Percentiles rank a stretch among this genome's conserved stretches.
Evolutionary conservation across 805 yeast species (phyloP).

Genomic region (Kuraishia piskuri): DNA sequence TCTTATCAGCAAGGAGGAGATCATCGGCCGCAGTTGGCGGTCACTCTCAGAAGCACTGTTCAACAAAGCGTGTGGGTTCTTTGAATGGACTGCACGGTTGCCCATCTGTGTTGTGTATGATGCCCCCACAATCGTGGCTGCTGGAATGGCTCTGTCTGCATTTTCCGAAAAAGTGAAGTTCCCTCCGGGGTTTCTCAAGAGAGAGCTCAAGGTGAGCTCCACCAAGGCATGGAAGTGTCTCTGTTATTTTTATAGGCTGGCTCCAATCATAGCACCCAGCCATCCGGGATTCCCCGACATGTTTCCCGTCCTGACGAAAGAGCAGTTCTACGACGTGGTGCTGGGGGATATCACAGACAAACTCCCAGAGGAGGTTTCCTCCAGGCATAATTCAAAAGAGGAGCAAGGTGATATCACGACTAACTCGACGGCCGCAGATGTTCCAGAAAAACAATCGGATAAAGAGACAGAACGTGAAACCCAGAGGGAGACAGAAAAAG

Average conservation of each 20-base stretch:
- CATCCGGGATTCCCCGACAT: constrained; percentile 17
- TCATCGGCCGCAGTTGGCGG: constrained; percentile 9
- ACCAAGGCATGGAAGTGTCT: constrained; percentile 15
- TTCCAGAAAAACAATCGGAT: not conserved
- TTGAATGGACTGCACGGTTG: constrained; percentile 18
- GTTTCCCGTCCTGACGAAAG: constrained; percentile 12
- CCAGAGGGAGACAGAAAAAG: not conserved
- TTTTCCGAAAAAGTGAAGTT: constrained; percentile 11
- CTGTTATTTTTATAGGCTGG: constrained; percentile 11
- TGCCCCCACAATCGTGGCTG: constrained; percentile 14
- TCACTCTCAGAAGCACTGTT: constrained; percentile 10
- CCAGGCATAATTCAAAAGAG: no score
- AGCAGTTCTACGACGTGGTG: constrained; percentile 4
- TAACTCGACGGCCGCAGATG: no score
- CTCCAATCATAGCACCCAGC: constrained; percentile 8
- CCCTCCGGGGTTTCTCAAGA: constrained; percentile 10
- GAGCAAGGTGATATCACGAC: no score
- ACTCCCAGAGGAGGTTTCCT: not conserved
- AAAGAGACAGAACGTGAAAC: not conserved
- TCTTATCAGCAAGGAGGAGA: constrained; percentile 6
- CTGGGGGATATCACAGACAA: not conserved
- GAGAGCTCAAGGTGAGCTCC: not conserved
- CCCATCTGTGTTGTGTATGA: constrained; percentile 19
- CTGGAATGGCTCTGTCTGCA: constrained; percentile 15
- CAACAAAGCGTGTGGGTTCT: constrained; percentile 15